Base-by-base conservation (phyloP, 148 eudicot genomes). In the Limonium bicolor region DNA sequence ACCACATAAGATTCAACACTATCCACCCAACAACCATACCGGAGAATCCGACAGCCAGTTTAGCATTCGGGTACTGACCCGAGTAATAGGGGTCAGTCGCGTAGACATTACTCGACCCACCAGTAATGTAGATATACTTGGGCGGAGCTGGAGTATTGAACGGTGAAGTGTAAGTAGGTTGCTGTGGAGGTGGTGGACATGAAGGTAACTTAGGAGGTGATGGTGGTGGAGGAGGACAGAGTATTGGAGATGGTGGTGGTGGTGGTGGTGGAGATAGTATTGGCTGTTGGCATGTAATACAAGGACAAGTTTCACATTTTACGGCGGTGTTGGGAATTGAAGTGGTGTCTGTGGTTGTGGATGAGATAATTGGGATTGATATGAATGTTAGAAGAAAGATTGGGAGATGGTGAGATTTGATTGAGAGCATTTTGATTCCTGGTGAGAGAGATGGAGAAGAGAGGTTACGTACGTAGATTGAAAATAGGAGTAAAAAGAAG, bases 191-290 rank as follows among this genome's bases (percentile, higher is more conserved):
- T 4, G 25, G 36, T 4, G 16, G 12, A 5, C 50, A 46, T 0
- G 50, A 16, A 21, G 50, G 50, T 1, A 27, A 10, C 48, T 25
- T 15, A 3, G 24, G 35, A 11, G 50, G 33, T 6, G 44, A 24
- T 2, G 35, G 36, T 1, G 81, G 75, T 3, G 72, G 47, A 0
- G 77, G 71, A 0, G 78, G 68, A 0, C 69, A 71, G 7, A 73
- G 63, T 2, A 64, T 66, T 2, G 36, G 51, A 18, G 51, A 36
- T 1, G 51, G 51, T 1, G 51, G 51, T 0, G 36, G 25, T 1
- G 51, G 5, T 18, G 36, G 51, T n/a, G n/a, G 51, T 5, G 51
- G 51, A 9, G 51, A 22, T 4, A 29, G 45, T 3, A 10, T 29
- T 20, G 49, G 51, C 11, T 22, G 36, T 30, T 17, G 5, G 8